A percentile compares a stretch with the other conserved stretches of the same genome.
These are phyloP conservation scores for Neopestalotiopsis sp. DNA, from an alignment of 2,329 filamentous ascomycete genomes.

Conservation along the genomic window DNA sequence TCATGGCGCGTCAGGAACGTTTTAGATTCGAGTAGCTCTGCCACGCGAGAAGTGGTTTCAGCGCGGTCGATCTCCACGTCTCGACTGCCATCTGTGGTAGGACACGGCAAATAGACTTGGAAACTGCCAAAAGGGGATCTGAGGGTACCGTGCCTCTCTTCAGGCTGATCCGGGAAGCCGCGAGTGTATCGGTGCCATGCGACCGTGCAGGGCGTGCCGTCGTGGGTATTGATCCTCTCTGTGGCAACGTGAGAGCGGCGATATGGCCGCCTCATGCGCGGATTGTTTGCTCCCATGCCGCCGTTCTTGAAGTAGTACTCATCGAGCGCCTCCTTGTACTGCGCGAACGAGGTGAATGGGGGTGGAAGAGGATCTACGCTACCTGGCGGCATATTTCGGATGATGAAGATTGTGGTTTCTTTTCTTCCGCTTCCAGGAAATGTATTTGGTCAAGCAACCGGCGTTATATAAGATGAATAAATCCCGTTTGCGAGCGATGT, in stretches of 20 bases:
- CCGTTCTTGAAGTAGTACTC: background rate
- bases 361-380: slow-evolving; percentile 9
- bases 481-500: no score
- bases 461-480: no score
- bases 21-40: slow-evolving; percentile 12
- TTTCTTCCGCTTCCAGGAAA: background rate
- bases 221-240: slow-evolving; percentile 9
- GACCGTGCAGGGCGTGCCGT: slow-evolving; percentile 9
- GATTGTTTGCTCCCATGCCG: background rate
- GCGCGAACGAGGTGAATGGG: slow-evolving; percentile 8
- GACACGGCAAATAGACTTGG: slow-evolving; percentile 12
- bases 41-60: slow-evolving; percentile 10
- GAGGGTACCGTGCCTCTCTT: background rate
- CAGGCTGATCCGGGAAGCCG: slow-evolving; percentile 13
- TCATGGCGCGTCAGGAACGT: background rate
- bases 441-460: no score
- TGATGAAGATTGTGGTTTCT: slow-evolving; percentile 3
- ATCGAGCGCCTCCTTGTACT: slow-evolving; percentile 11
- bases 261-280: slow-evolving; percentile 2
- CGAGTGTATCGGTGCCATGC: slow-evolving; percentile 9
- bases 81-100: background rate
- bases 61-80: background rate
- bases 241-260: background rate
- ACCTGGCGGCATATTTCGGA: background rate
- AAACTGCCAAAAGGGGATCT: slow-evolving; percentile 6